These are phyloP conservation scores for Kodamaea sp. DNA, from an alignment of 1,139 yeast genomes.

Conservation along the genomic window DNA sequence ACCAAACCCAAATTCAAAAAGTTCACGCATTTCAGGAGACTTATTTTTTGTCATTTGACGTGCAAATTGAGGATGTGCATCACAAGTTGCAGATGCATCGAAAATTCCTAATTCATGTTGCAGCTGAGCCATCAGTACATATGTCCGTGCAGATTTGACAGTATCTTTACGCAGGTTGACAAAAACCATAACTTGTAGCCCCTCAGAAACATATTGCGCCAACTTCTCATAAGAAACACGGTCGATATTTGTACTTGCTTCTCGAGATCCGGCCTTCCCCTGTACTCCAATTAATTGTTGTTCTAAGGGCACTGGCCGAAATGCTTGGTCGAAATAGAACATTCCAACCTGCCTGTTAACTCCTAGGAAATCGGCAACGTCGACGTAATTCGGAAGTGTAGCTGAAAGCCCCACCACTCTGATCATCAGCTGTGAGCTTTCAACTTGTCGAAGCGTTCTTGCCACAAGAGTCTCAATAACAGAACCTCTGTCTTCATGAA, in stretches of 20 bases:
- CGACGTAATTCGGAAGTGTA: slow-evolving; percentile 87
- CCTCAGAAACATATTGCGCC: slow-evolving; percentile 59
- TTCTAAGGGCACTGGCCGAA: slow-evolving; percentile 89
- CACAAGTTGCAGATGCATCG: slow-evolving; percentile 53
- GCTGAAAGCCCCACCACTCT: slow-evolving; percentile 97
- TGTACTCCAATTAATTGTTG: slow-evolving; percentile 85
- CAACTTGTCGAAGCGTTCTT: slow-evolving; percentile 90
- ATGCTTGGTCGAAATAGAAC: slow-evolving; percentile 90
- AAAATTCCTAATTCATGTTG: slow-evolving; percentile 55
- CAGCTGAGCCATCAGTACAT: slow-evolving; percentile 64
- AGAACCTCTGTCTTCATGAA: slow-evolving; percentile 97
- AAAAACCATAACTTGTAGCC: slow-evolving; percentile 93
- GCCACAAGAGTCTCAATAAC: slow-evolving; percentile 96
- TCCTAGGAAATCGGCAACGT: slow-evolving; percentile 92
- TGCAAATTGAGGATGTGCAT: slow-evolving; percentile 43
- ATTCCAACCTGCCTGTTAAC: slow-evolving; percentile 87
- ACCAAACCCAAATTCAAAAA: slow-evolving; percentile 83
- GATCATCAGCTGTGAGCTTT: slow-evolving; percentile 89
- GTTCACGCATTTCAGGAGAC: slow-evolving; percentile 75
- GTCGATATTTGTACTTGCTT: slow-evolving; percentile 75
- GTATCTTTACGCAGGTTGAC: slow-evolving; percentile 96
- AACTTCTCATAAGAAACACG: slow-evolving; percentile 74
- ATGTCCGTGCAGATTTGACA: slow-evolving; percentile 71
- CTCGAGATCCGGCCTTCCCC: slow-evolving; percentile 70
- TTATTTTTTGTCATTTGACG: slow-evolving; percentile 71